Evolutionary conservation across 257 asterid genomes (phyloP).

Genomic region (Gentiana straminea): DNA sequence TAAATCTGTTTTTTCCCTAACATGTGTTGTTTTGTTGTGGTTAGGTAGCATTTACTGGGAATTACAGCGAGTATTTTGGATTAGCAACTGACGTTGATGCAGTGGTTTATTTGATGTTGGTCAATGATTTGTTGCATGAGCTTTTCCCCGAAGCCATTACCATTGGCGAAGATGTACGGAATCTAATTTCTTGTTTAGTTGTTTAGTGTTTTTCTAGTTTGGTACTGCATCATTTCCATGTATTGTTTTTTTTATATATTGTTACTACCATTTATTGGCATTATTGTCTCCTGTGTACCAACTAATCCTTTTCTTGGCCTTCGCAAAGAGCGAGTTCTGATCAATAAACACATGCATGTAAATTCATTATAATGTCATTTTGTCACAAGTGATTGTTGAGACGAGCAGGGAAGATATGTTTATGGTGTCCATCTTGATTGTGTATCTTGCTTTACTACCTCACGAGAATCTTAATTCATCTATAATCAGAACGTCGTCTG

Average conservation of each 20-base stretch:
- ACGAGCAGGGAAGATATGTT: too few relatives aligned
- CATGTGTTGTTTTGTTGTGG: conserved; percentile 12
- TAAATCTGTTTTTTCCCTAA: conserved; percentile 2
- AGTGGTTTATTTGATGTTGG: conserved; percentile 93
- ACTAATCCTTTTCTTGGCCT: neutral
- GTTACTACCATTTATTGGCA: neutral
- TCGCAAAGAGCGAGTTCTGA: neutral
- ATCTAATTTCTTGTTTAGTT: conserved; percentile 3
- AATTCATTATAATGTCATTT: too few relatives aligned
- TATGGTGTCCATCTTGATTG: too few relatives aligned
- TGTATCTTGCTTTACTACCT: too few relatives aligned
- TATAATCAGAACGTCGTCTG: too few relatives aligned
- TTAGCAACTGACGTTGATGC: conserved; percentile 89
- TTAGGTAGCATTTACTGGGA: conserved; percentile 83
- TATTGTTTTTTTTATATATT: neutral
- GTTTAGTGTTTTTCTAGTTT: neutral
- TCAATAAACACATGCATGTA: too few relatives aligned
- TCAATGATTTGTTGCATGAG: conserved; percentile 84
- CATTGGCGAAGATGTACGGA: conserved; percentile 92
- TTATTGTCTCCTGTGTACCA: neutral
- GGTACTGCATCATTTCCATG: neutral
- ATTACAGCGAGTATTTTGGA: conserved; percentile 86
- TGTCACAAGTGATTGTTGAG: too few relatives aligned
- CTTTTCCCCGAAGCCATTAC: conserved; percentile 83
- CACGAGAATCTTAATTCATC: too few relatives aligned